Evolutionary conservation across 2,329 filamentous ascomycete species (phyloP), one percentile per base, ranked within the genome.

Genomic region (Tolypocladium album): DNA sequence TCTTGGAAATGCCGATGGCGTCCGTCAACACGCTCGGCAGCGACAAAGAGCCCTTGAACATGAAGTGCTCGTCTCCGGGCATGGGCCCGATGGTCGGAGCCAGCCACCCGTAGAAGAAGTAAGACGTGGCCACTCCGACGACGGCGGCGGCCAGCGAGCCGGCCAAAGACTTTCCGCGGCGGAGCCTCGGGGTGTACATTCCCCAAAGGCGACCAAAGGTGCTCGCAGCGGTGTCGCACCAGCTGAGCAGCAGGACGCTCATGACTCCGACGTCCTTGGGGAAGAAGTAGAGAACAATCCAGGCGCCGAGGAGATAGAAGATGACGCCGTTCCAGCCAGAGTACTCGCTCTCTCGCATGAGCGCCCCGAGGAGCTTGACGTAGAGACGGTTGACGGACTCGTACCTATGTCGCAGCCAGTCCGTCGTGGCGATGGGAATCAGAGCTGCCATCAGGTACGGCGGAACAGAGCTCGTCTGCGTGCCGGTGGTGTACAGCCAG

Each of bases 291-390:
- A 97, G 83, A 20, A 93, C 91, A 39, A 87, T 81, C 86, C 92
- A 97, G 36, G 92, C 88, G 60, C 94, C 94, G 9, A 97, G 83
- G 12, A 99, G 84, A 75, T 97, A 99, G 79, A 90, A 97, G 65
- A 99, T 95, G 66, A 97, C 93, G 58, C 94, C 94, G 72, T 99
- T 99, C 81, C 91, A 99, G 58, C 92, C 90, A 56, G 87, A 82
- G 66, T 93, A 96, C 76, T 99, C 94, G 64, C 89, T 94, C 78
- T 99, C 94, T 59, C 94, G 89, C 94, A 99, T 99, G 67, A 99
- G 80, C 0, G 92, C 91, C 55, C 94, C 94, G 17, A 97, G 77
- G 43, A 84, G 82, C 60, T 83, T 85, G 67, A 97, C 93, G 74
- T 97, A 99, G 60, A 96, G 72, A 43, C 87, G 82, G 73, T 99